Evolutionary conservation across 345 rosid species (phyloP).

Genomic region (Triadica sebifera): DNA sequence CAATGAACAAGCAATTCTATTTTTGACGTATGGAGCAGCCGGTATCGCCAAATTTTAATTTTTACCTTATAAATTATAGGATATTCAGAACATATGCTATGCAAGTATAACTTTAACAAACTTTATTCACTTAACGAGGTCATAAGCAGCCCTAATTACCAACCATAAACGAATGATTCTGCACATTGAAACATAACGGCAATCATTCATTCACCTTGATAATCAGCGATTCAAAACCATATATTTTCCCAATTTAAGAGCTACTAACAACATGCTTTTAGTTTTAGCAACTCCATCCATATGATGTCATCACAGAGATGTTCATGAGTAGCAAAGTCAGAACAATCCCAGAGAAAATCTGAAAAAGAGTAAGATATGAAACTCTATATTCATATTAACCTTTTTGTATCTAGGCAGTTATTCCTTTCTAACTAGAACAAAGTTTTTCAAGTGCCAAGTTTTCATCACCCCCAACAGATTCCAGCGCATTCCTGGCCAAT

Average conservation of each 20-base stretch:
- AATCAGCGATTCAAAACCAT: neutral
- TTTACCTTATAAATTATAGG: no score
- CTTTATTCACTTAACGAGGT: no score
- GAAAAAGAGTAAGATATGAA: neutral
- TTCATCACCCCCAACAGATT: constrained; percentile 91
- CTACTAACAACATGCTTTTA: neutral
- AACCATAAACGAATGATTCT: no score
- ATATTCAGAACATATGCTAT: no score
- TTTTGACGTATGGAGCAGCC: no score
- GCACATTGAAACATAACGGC: no score
- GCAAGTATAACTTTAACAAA: no score
- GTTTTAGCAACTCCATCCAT: constrained; percentile 1
- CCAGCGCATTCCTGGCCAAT: constrained; percentile 73
- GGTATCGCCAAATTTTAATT: no score
- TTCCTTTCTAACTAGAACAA: constrained; percentile 43
- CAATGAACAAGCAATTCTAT: no score
- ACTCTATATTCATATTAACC: constrained; percentile 6
- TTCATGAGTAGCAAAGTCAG: neutral
- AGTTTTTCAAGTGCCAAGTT: constrained; percentile 93
- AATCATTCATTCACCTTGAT: no score
- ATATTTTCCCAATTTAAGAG: neutral
- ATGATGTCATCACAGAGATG: neutral
- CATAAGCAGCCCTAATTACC: no score
- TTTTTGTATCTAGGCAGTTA: neutral
- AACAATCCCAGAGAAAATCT: neutral